Percentiles rank a stretch among this genome's conserved stretches.
Conservation (phyloP, 164 flowering plant genomes). For the Magnolia kwangsiensis region DNA sequence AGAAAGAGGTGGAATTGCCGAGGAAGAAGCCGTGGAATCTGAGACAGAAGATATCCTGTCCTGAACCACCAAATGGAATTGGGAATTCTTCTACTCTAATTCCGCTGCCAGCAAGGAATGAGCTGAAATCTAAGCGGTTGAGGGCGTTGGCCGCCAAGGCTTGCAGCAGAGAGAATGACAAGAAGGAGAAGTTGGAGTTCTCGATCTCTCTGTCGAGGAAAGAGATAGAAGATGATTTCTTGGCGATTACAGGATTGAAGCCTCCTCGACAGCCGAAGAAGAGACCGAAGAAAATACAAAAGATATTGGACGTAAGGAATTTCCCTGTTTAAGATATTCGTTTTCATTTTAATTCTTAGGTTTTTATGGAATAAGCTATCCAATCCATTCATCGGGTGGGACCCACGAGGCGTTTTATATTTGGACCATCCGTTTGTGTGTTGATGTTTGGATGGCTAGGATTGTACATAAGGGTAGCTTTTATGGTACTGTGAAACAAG, state of each 20-base stretch:
- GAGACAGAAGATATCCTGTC: slow-evolving; percentile 53
- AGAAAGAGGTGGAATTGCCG: slow-evolving; percentile 9
- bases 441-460: no score
- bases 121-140: slow-evolving; percentile 23
- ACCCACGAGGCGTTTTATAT: no score
- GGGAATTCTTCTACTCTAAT: background rate
- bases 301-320: slow-evolving; percentile 54
- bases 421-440: no score
- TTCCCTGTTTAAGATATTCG: background rate
- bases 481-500: no score
- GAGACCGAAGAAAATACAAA: slow-evolving; percentile 48
- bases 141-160: slow-evolving; percentile 8
- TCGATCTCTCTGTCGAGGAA: slow-evolving; percentile 40
- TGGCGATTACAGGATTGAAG: slow-evolving; percentile 42
- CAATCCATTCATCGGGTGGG: background rate
- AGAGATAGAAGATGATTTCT: slow-evolving; percentile 76
- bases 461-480: no score
- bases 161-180: slow-evolving; percentile 13
- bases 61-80: slow-evolving; percentile 32
- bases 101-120: slow-evolving; percentile 25
- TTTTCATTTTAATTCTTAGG: background rate
- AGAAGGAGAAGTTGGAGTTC: slow-evolving; percentile 38
- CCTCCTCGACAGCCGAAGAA: slow-evolving; percentile 73
- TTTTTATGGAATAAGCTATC: background rate
- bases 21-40: slow-evolving; percentile 57